A percentile compares a stretch with the other conserved stretches of the same genome.
These are phyloP conservation scores for Sphagnum contortum DNA, from an alignment of 225 moss, liverwort and hornwort genomes.

Conservation along the genomic window DNA sequence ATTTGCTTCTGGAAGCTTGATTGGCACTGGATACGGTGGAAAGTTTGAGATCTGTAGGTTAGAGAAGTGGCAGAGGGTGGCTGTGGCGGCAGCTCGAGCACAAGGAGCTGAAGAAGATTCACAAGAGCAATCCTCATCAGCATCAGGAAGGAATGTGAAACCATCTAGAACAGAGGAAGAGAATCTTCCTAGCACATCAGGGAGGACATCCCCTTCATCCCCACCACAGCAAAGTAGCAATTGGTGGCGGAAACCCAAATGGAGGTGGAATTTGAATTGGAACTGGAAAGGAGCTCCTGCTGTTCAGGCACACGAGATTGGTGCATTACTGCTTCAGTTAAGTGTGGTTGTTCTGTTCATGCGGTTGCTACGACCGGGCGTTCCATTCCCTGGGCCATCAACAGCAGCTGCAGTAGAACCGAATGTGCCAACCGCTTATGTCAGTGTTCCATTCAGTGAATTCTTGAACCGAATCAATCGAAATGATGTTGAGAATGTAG, in stretches of 20 bases:
- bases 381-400: constrained; percentile 67
- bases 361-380: constrained; percentile 73
- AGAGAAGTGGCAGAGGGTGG: constrained; percentile 21
- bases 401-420: constrained; percentile 39
- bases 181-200: constrained; percentile 54
- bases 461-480: constrained; percentile 63
- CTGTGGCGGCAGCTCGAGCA: constrained; percentile 25
- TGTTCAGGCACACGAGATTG: constrained; percentile 79
- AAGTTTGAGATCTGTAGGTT: constrained; percentile 13
- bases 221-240: constrained; percentile 47
- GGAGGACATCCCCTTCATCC: constrained; percentile 48
- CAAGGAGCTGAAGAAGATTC: constrained; percentile 33
- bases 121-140: constrained; percentile 26
- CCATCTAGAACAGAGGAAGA: constrained; percentile 43
- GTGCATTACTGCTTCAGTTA: constrained; percentile 83
- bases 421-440: constrained; percentile 49
- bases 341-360: constrained; percentile 90
- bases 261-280: constrained; percentile 52
- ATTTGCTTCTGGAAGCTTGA: constrained; percentile 17
- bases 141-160: constrained; percentile 23
- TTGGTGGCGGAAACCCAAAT: constrained; percentile 79
- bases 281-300: constrained; percentile 49
- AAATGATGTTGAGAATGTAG: constrained; percentile 77
- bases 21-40: constrained; percentile 21
- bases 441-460: constrained; percentile 93